These are phyloP conservation scores for Hebeloma cylindrosporum DNA, from an alignment of 768 basidiomycete species.

Conservation along the genomic window DNA sequence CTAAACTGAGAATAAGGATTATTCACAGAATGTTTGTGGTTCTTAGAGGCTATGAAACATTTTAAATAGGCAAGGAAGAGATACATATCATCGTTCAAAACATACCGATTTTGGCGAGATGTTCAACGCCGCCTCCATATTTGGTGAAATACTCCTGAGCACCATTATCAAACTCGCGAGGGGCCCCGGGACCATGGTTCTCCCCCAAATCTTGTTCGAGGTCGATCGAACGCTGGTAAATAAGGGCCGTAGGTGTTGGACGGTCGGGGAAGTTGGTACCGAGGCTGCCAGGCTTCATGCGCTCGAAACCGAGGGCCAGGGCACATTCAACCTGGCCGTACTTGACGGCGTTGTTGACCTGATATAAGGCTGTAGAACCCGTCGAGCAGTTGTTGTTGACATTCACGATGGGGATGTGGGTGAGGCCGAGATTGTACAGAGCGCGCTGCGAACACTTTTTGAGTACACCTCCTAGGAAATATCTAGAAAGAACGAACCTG, in stretches of 20 bases:
- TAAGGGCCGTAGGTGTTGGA: slow-evolving; percentile 46
- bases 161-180: slow-evolving; percentile 74
- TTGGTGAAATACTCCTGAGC: slow-evolving; percentile 76
- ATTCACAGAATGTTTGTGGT: slow-evolving; percentile 76
- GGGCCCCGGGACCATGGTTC: slow-evolving; percentile 69
- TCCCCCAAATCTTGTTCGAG: slow-evolving; percentile 55
- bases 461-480: not conserved
- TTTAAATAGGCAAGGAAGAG: not conserved
- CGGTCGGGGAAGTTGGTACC: slow-evolving; percentile 63
- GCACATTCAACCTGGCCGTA: slow-evolving; percentile 71
- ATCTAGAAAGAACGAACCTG: slow-evolving; percentile 44
- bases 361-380: slow-evolving; percentile 74
- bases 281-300: slow-evolving; percentile 76
- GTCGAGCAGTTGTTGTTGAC: slow-evolving; percentile 90
- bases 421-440: slow-evolving; percentile 81
- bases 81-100: not conserved
- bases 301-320: slow-evolving; percentile 84
- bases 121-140: slow-evolving; percentile 64
- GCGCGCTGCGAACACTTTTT: slow-evolving; percentile 51
- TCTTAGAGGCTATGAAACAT: slow-evolving; percentile 67
- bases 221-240: slow-evolving; percentile 43
- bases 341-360: slow-evolving; percentile 71
- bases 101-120: slow-evolving; percentile 77
- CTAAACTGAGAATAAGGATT: slow-evolving; percentile 89
- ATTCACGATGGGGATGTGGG: slow-evolving; percentile 80